Percentiles rank a stretch among this genome's conserved stretches.
phyloP scores from a whole-genome alignment of 345 rosid genomes.

The Salix suchowensis region DNA sequence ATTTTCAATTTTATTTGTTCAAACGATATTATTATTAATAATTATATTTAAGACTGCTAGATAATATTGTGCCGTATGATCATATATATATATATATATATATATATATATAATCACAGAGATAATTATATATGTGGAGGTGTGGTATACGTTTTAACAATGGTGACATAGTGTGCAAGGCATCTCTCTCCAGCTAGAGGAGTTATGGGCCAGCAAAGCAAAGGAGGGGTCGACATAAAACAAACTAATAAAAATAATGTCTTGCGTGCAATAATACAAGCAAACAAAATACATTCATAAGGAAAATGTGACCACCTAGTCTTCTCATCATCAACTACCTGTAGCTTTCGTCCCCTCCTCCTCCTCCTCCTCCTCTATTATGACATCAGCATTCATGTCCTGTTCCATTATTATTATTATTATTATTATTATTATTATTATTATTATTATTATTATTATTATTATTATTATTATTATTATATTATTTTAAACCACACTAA shows the following conservation, averaged over 20 bases:
- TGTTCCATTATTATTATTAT: neutral
- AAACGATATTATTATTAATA: no score
- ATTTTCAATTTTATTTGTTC: neutral
- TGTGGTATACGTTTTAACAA: neutral
- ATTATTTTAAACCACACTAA: no score
- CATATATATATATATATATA: neutral
- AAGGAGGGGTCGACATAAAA: conserved; percentile 15
- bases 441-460: no score
- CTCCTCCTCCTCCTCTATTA: neutral
- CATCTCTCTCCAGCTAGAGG: conserved; percentile 16
- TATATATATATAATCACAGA: no score
- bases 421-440: no score
- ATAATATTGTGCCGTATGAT: neutral
- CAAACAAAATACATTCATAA: neutral
- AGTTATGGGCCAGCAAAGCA: conserved; percentile 20
- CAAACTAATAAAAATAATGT: conserved; percentile 16
- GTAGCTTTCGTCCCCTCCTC: conserved; percentile 14
- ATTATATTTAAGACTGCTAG: no score
- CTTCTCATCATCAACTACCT: conserved; percentile 18
- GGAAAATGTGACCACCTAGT: conserved; percentile 18
- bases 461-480: no score
- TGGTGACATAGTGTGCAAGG: conserved; percentile 8
- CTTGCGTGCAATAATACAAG: conserved; percentile 9
- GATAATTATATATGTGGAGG: neutral
- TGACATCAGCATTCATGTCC: neutral